Evolutionary conservation across 208 protist species (phyloP), one percentile per base, ranked within the genome.

Genomic region (Leishmania turanica): DNA sequence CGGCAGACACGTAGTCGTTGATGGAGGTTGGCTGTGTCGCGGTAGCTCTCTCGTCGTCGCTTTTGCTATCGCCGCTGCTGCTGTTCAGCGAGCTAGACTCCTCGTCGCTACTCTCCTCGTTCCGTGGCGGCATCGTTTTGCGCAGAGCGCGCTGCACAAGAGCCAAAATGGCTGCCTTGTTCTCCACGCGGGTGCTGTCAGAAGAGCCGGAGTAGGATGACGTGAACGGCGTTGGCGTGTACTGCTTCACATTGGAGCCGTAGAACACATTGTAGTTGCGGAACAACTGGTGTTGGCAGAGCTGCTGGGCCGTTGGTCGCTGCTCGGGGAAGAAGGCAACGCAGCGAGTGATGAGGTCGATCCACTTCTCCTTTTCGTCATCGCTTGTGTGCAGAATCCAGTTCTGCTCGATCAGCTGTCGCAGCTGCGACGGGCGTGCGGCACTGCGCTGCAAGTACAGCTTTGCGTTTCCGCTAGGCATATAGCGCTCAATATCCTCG

Each of bases 301-400:
- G 82, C 82, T 94, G 80, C 80, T 89, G 87, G 3, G 92, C 93
- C 2, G 92, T 91, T 8, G 92, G 94, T 13, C 94, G 92, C 83
- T 92, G 84, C 82, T 94, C 84, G 13, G 94, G 94, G 45, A 97
- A 96, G 84, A 96, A 97, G 66, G 74, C 84, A 53, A 97, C 83
- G 85, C 94, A 97, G 24, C 86, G 77, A 49, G 75, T 88, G 73
- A 96, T 96, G 65, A 97, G 79, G 78, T 96, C 91, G 64, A 90
- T 92, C 92, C 92, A 97, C 75, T 90, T 84, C 51, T 85, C 73
- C 84, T 89, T 80, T 73, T 90, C 86, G 34, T 89, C 84, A 3
- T 58, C 73, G 34, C 77, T 80, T 42, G 80, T 80, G 31, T 81
- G 66, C 54, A 97, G 76, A 47, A 80, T 85, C 92, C 94, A 97